Conservation (phyloP, 208 protist genomes). For the Phytomonas sp. region DNA sequence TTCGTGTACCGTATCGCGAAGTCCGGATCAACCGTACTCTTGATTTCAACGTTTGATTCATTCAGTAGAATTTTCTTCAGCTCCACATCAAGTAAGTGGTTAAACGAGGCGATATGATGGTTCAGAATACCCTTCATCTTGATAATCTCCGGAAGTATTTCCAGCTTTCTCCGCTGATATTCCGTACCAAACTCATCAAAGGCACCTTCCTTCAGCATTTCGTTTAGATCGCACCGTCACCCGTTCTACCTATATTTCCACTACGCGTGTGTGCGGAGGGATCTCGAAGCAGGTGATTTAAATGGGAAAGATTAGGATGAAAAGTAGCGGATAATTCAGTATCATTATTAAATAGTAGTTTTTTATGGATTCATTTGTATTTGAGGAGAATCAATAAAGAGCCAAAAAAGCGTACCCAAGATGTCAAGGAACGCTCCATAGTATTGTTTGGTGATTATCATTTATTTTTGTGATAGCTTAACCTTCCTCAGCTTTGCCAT, state of each 20-base stretch:
- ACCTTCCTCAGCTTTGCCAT: neutral
- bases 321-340: neutral
- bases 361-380: neutral
- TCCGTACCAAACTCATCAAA: constrained; percentile 24
- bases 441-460: neutral
- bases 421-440: neutral
- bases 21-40: constrained; percentile 77
- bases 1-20: constrained; percentile 84
- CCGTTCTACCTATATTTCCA: neutral
- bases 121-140: constrained; percentile 83
- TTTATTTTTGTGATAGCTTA: neutral
- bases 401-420: neutral
- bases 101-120: constrained; percentile 85
- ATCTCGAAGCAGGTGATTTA: neutral
- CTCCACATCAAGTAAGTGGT: constrained; percentile 82
- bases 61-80: constrained; percentile 81
- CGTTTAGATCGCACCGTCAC: neutral
- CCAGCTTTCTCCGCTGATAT: constrained; percentile 68
- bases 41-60: constrained; percentile 84
- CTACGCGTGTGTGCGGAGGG: neutral
- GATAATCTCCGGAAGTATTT: constrained; percentile 73
- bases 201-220: neutral
- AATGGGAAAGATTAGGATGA: neutral
- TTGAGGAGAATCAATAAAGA: neutral
- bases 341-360: too few relatives aligned